phyloP scores from a whole-genome alignment of 1,284 basidiomycete species.

The Coniferiporia weirii region DNA sequence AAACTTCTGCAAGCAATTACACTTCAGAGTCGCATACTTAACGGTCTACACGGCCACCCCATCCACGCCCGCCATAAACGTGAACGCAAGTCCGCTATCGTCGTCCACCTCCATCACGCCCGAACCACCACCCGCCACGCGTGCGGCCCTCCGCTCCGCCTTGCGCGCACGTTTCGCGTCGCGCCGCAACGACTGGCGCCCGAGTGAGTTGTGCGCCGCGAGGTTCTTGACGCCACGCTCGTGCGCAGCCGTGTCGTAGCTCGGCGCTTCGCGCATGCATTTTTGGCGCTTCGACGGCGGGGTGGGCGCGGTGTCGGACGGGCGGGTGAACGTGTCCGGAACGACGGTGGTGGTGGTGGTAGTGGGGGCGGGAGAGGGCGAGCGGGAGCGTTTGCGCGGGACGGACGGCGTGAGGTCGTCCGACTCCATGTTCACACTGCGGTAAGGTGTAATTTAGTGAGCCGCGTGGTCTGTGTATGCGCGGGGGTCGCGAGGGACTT shows the following conservation, averaged over 20 bases:
- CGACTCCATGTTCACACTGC: constrained; percentile 35
- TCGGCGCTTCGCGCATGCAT: constrained; percentile 45
- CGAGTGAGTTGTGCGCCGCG: constrained; percentile 52
- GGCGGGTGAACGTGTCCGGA: constrained; percentile 2
- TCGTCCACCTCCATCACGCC: constrained; percentile 35
- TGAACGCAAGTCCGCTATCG: constrained; percentile 22
- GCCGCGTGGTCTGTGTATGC: constrained; percentile 22
- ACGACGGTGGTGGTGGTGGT: constrained; percentile 10
- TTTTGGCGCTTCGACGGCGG: constrained; percentile 51
- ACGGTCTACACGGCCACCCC: constrained; percentile 7
- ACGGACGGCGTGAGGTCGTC: constrained; percentile 38
- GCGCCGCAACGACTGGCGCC: constrained; percentile 50
- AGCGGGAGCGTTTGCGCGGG: constrained; percentile 34
- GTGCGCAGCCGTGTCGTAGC: constrained; percentile 43
- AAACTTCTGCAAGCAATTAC: background rate
- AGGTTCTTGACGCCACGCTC: constrained; percentile 37
- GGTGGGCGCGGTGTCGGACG: background rate
- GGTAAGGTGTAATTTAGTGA: background rate
- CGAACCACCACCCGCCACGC: constrained; percentile 8
- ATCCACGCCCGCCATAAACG: constrained; percentile 17
- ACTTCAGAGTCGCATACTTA: too few relatives aligned
- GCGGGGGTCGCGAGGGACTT: constrained; percentile 23
- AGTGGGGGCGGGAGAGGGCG: constrained; percentile 22
- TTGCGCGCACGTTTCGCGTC: constrained; percentile 56
- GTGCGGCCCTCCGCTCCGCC: constrained; percentile 25